These are phyloP conservation scores for Phlyctochytrium planicorne DNA, from an alignment of 192 early-diverging fungal species.

Conservation along the genomic window DNA sequence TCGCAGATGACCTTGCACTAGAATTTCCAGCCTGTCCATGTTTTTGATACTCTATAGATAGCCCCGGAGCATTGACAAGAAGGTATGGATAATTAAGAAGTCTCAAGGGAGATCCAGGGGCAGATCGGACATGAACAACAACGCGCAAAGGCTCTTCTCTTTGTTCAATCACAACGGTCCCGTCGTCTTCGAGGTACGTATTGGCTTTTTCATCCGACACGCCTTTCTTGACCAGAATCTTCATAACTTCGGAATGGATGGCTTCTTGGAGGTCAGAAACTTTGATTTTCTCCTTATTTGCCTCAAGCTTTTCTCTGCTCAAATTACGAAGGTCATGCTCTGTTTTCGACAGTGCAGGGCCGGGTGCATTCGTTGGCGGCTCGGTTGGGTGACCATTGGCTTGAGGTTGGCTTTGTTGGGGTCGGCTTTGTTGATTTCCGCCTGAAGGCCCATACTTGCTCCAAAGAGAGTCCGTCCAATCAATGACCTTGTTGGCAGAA, in stretches of 20 bases:
- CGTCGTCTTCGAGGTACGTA: too few species aligned
- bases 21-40: background rate
- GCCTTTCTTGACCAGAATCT: too few species aligned
- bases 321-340: too few species aligned
- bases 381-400: background rate
- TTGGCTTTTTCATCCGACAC: too few species aligned
- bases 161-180: too few species aligned
- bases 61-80: background rate
- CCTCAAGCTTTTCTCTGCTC: too few species aligned
- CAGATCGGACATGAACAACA: background rate
- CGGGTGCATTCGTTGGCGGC: too few species aligned
- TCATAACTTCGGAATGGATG: too few species aligned
- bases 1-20: background rate
- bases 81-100: background rate
- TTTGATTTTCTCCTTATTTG: too few species aligned
- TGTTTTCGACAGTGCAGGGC: too few species aligned
- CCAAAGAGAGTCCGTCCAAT: background rate
- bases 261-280: too few species aligned
- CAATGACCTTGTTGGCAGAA: background rate
- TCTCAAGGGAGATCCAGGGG: background rate
- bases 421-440: background rate
- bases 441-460: background rate
- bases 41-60: background rate
- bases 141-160: too few species aligned
- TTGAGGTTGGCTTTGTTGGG: background rate